These are phyloP conservation scores for Karstenula rhodostoma DNA, from an alignment of 2,329 filamentous ascomycete species.

Conservation along the genomic window DNA sequence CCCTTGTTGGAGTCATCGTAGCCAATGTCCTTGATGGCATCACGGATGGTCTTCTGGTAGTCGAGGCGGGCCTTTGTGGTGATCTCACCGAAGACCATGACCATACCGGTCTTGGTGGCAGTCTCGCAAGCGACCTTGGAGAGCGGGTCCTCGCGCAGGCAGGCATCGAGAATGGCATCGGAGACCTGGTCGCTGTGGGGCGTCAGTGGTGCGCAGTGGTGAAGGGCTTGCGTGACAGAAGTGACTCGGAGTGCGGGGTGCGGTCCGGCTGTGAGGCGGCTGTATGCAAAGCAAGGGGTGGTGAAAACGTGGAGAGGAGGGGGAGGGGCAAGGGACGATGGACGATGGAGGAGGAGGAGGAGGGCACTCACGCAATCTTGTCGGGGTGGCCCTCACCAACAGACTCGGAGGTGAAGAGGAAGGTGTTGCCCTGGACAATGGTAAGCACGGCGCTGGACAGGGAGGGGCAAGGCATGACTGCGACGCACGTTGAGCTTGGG, in stretches of 20 bases:
- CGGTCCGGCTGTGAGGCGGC: slow-evolving; percentile 1
- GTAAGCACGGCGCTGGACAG: slow-evolving; percentile 21
- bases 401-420: slow-evolving; percentile 62
- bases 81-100: slow-evolving; percentile 88
- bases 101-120: slow-evolving; percentile 98
- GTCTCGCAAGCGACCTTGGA: slow-evolving; percentile 99
- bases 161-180: slow-evolving; percentile 98
- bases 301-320: neutral
- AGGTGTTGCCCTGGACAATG: slow-evolving; percentile 42
- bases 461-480: neutral
- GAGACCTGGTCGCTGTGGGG: slow-evolving; percentile 84
- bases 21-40: slow-evolving; percentile 96
- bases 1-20: slow-evolving; percentile 98
- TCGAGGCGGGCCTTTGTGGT: slow-evolving; percentile 94
- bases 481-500: slow-evolving; percentile 34
- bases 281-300: slow-evolving; percentile 1
- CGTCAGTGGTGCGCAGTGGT: slow-evolving; percentile 4
- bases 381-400: slow-evolving; percentile 75
- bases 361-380: slow-evolving; percentile 77
- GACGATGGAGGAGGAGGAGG: too few species aligned
- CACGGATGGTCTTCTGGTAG: slow-evolving; percentile 97
- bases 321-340: neutral
- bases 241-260: slow-evolving; percentile 10
- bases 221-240: neutral
- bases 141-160: slow-evolving; percentile 89